phyloP scores from a whole-genome alignment of 768 basidiomycete genomes.

The Auricularia cornea region DNA sequence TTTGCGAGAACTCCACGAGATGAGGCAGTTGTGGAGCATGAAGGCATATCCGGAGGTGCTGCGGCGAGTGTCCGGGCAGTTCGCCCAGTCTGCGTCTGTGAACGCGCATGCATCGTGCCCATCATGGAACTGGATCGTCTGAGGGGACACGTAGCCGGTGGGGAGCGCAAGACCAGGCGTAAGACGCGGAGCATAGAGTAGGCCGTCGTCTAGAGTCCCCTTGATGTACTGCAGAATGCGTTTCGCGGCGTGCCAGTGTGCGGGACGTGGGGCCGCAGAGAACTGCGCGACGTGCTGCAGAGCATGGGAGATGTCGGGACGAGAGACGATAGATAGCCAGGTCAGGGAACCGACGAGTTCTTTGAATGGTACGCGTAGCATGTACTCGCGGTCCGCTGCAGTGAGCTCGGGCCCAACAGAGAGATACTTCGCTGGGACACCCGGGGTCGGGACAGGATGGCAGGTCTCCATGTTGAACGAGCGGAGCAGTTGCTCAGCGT shows the following conservation, averaged over 20 bases:
- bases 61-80: conserved; percentile 1
- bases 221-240: conserved; percentile 3
- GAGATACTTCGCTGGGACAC: background rate
- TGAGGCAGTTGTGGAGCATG: conserved; percentile 3
- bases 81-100: conserved; percentile 2
- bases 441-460: background rate
- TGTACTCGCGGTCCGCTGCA: background rate
- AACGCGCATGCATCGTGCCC: background rate
- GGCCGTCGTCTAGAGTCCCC: background rate
- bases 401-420: background rate
- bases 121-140: background rate
- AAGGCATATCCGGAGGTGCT: conserved; percentile 3
- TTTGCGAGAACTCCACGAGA: conserved; percentile 12
- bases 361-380: background rate
- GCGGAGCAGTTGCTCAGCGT: conserved; percentile 1
- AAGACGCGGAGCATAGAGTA: background rate
- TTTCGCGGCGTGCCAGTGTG: conserved; percentile 2
- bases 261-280: background rate
- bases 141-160: no score
- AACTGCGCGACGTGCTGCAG: conserved; percentile 1
- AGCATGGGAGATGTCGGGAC: conserved; percentile 5
- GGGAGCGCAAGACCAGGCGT: no score
- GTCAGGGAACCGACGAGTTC: conserved; percentile 6
- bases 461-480: background rate
- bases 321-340: conserved; percentile 1